Base-by-base conservation (phyloP, 192 early-diverging fungal genomes). In the Rhizophagus clarus region DNA sequence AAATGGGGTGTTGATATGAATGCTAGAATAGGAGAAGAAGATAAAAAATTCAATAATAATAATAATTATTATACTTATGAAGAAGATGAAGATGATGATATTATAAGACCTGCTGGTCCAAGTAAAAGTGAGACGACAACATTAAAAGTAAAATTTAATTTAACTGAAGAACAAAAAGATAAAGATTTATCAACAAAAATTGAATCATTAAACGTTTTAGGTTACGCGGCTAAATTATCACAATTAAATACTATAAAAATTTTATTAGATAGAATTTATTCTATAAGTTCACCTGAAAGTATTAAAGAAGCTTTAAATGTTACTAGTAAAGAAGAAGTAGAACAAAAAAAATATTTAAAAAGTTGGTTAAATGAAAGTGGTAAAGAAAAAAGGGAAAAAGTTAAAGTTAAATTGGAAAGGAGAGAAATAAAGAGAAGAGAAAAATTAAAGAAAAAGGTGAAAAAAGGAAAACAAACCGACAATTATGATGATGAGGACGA, bases 301-400 rank as follows among this genome's bases (percentile, higher is more conserved):
- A 70, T 70, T n/a, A 42, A 42, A 22, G 68, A 31, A 42, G 68
- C 68, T n/a, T 70, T 70, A 70, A 70, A 70, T 24, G 68, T 42
- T 26, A 42, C 32, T 70, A 29, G 68, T 42, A 56, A 7, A 22
- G 51, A 22, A 56, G 51, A 56, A 17, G 17, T 20, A 22, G 51
- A 56, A 56, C 51, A 56, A 56, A 56, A 22, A 56, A 56, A 56
- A 22, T 56, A 6, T 56, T 56, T 56, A 22, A 56, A 22, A 12
- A 56, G 51, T 56, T 56, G 51, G 51, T 22, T 56, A 20, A 56
- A 56, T 17, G 51, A 56, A 22, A 56, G 51, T 56, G 51, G 51
- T 20, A 56, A 56, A 56, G 51, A 56, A 56, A 56, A 56, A 20
- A 56, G 51, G 4, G 51, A 56, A 3, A 5, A 5, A 20, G 51